A percentile compares a stretch with the other conserved stretches of the same genome.
phyloP scores from a whole-genome alignment of 2,329 filamentous ascomycete species.

The Tolypocladium tundrense region DNA sequence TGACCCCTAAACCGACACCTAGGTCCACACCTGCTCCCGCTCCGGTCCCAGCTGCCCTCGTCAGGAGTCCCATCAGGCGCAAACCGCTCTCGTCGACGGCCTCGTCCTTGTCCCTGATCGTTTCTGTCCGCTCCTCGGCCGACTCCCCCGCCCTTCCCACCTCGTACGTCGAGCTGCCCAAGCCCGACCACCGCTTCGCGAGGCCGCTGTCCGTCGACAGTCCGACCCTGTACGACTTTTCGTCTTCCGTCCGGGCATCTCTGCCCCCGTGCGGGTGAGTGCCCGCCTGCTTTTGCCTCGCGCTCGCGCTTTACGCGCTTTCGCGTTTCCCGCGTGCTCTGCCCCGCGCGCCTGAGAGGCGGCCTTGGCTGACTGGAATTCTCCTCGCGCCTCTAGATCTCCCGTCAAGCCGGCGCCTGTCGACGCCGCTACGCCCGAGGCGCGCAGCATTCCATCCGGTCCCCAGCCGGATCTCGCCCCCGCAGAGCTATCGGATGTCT shows the following conservation, averaged over 20 bases:
- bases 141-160: slow-evolving; percentile 9
- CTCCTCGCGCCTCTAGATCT: slow-evolving; percentile 10
- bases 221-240: slow-evolving; percentile 52
- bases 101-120: slow-evolving; percentile 32
- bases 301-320: not conserved
- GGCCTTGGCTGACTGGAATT: slow-evolving; percentile 16
- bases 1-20: slow-evolving; percentile 5
- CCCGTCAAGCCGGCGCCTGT: slow-evolving; percentile 13
- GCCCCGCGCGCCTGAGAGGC: slow-evolving; percentile 1
- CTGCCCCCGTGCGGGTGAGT: slow-evolving; percentile 17
- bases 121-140: slow-evolving; percentile 22
- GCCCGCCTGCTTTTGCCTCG: not conserved
- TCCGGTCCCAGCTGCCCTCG: slow-evolving; percentile 6
- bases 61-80: slow-evolving; percentile 36
- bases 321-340: not conserved
- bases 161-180: slow-evolving; percentile 28
- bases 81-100: slow-evolving; percentile 51
- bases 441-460: slow-evolving; percentile 28
- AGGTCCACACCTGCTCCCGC: slow-evolving; percentile 6
- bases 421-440: slow-evolving; percentile 11
- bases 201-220: slow-evolving; percentile 48
- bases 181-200: slow-evolving; percentile 43
- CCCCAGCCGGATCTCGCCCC: slow-evolving; percentile 31
- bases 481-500: slow-evolving; percentile 29
- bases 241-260: slow-evolving; percentile 14